Percentiles rank a stretch among this genome's conserved stretches.
Evolutionary conservation across 495 filamentous ascomycete species (phyloP).

Genomic region (Penicillium egyptiacum): DNA sequence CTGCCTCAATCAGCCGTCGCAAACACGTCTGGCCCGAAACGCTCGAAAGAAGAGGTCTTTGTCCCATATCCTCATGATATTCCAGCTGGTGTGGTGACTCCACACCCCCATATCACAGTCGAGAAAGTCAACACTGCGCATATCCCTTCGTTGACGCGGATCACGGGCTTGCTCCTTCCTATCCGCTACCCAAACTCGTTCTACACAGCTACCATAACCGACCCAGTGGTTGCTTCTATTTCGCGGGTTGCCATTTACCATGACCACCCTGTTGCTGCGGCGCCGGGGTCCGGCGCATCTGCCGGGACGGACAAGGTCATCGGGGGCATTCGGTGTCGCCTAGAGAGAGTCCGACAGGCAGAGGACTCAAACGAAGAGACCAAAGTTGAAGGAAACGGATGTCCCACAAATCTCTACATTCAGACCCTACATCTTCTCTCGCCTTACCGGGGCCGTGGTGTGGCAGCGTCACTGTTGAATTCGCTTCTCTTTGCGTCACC

Average conservation of each 20-base stretch:
- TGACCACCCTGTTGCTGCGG: slow-evolving; percentile 45
- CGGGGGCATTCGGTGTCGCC: slow-evolving; percentile 80
- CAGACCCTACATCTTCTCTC: slow-evolving; percentile 81
- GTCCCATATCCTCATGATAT: slow-evolving; percentile 38
- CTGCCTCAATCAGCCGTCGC: slow-evolving; percentile 25
- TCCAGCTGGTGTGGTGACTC: slow-evolving; percentile 31
- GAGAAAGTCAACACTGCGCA: slow-evolving; percentile 58
- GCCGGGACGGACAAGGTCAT: slow-evolving; percentile 59
- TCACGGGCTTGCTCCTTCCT: slow-evolving; percentile 81
- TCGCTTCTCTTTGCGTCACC: slow-evolving; percentile 52
- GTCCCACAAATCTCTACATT: slow-evolving; percentile 69
- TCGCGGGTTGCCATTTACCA: slow-evolving; percentile 77
- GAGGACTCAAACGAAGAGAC: not conserved
- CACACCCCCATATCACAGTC: slow-evolving; percentile 53
- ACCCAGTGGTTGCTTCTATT: slow-evolving; percentile 63
- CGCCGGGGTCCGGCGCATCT: slow-evolving; percentile 28
- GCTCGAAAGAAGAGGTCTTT: slow-evolving; percentile 29
- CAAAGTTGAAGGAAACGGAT: not conserved
- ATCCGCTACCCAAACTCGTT: slow-evolving; percentile 85
- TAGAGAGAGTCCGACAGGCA: slow-evolving; percentile 49
- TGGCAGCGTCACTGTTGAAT: slow-evolving; percentile 72
- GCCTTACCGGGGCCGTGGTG: slow-evolving; percentile 74
- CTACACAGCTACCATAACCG: slow-evolving; percentile 73
- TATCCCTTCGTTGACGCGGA: slow-evolving; percentile 72
- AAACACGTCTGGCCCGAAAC: slow-evolving; percentile 28